Evolutionary conservation across 169 alveolate species (phyloP).

Genomic region (Plasmodium reichenowi): DNA sequence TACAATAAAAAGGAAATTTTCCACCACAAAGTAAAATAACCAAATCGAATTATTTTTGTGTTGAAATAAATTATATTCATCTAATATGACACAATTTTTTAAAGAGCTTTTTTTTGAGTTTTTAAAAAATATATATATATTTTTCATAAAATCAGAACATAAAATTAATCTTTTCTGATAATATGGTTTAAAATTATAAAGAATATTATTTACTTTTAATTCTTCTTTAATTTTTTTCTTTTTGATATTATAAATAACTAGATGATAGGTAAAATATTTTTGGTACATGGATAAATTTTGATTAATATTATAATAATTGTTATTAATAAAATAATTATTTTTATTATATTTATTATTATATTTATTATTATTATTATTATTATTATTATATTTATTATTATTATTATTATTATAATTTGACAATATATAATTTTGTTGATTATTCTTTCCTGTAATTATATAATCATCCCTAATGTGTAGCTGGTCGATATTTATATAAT

Average conservation of each 20-base stretch:
- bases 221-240: slow-evolving; percentile 50
- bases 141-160: slow-evolving; percentile 53
- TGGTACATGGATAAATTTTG: not conserved
- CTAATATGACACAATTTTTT: not conserved
- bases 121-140: slow-evolving; percentile 58
- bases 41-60: slow-evolving; percentile 1
- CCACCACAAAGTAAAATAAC: slow-evolving; percentile 9
- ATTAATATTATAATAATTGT: slow-evolving; percentile 1
- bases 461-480: not conserved
- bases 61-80: slow-evolving; percentile 21
- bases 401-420: not conserved
- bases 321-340: no score
- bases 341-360: not conserved
- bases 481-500: no score
- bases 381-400: not conserved
- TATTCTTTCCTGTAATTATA: not conserved
- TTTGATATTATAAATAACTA: slow-evolving; percentile 32
- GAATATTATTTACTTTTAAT: slow-evolving; percentile 15
- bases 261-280: slow-evolving; percentile 10
- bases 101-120: not conserved
- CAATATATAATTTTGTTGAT: not conserved
- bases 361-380: not conserved
- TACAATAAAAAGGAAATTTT: slow-evolving; percentile 20
- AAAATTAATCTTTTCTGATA: slow-evolving; percentile 10
- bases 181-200: slow-evolving; percentile 18